Evolutionary conservation across 371 early-diverging fungal genomes (phyloP), one percentile per base, ranked within the genome.

Genomic region (Chytridiales sp.): DNA sequence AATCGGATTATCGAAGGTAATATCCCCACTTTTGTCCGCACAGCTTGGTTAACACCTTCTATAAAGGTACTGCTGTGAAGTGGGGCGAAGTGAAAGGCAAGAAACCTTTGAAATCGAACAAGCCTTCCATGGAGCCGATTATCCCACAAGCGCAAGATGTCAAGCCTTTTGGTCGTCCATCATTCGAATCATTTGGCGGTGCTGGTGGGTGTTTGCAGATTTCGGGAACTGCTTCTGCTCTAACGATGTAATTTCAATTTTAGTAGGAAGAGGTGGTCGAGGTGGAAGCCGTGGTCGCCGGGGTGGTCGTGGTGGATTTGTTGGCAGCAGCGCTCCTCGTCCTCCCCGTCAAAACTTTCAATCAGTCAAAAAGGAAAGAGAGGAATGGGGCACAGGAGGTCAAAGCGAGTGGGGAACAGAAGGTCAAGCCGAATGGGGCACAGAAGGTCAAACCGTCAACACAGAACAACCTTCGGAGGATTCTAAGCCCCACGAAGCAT

Each of bases 1-100:
- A 81, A 76, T 56, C 78, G 93, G 65, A 94, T 96, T 68, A 81
- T 82, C 64, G 90, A 91, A 76, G 95, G 95, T 92, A 83, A 70
- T 46, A 29, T 19, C 15, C 9, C 13, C 26, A 24, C 24, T 11
- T 13, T 8, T 11, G 30, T 15, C 46, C 46, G 17, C 35, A 21
- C 17, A 36, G n/a, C 8, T 35, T 22, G 46, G 24, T 47, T 9
- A 24, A 13, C 40, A 19, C 9, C 17, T 40, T 44, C 21, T 39
- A 15, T 27, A 53, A 76, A 93, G 94, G 95, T 56, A 87, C 83
- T 68, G 88, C 89, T 19, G 80, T 74, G 51, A 89, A 90, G 69
- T 94, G 95, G 93, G 93, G 88, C 34, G 92, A 92, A 75, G 95
- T 92, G 59, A 69, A 63, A 71, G 81, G 84, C 61, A 88, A 88